Conservation (phyloP, 1,284 basidiomycete genomes). For the Trametes hirsuta region DNA sequence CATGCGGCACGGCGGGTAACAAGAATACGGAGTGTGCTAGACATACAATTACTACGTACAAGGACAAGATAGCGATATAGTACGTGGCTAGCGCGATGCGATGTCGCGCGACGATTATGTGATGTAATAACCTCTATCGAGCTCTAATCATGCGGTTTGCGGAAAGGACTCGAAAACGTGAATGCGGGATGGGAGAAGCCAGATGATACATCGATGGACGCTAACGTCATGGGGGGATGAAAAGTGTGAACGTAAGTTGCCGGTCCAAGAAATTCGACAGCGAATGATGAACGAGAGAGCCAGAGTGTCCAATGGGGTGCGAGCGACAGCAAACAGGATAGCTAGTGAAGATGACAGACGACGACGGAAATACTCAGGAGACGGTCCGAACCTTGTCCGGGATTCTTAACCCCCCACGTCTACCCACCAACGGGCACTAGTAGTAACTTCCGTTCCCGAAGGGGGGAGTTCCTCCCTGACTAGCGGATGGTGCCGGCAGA, state of each 20-base stretch:
- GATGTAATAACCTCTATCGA: constrained; percentile 25
- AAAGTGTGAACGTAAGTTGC: constrained; percentile 25
- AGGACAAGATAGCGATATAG: constrained; percentile 19
- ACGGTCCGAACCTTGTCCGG: constrained; percentile 22
- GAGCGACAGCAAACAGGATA: constrained; percentile 21
- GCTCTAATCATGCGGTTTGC: constrained; percentile 22
- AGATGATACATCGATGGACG: constrained; percentile 17
- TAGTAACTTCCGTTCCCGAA: constrained; percentile 22
- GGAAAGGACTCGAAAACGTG: constrained; percentile 18
- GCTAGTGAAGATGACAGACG: constrained; percentile 17
- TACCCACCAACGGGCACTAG: constrained; percentile 10
- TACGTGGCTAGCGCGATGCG: constrained; percentile 21
- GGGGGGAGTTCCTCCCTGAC: constrained; percentile 23
- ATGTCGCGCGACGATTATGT: constrained; percentile 11
- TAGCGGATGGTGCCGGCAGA: constrained; percentile 15
- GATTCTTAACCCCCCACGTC: constrained; percentile 10
- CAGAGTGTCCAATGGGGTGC: constrained; percentile 21
- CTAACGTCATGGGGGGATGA: constrained; percentile 13
- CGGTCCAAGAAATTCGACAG: constrained; percentile 23
- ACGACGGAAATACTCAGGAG: constrained; percentile 19
- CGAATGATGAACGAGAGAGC: constrained; percentile 15
- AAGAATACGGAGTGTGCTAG: constrained; percentile 18
- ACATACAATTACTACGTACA: constrained; percentile 25
- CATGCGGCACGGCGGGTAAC: constrained; percentile 7
- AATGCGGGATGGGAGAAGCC: constrained; percentile 5